Base-by-base conservation (phyloP, 2,329 filamentous ascomycete species). In the Botrytis sinoallii region DNA sequence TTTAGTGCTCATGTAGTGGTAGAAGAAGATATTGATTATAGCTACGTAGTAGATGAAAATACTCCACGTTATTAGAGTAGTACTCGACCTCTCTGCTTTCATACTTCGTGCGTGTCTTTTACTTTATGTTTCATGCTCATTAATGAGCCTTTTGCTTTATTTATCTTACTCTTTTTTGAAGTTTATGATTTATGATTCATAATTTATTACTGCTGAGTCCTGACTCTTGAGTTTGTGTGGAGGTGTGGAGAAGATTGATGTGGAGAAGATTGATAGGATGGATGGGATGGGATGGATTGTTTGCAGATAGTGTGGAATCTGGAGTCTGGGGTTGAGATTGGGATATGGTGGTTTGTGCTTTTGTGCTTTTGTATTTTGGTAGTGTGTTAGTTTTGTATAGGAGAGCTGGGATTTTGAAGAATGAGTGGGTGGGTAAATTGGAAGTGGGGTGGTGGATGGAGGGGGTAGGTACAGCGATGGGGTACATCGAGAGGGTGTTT, bases 211-310 rank as follows among this genome's bases (percentile, higher is more conserved):
- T 18, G 1, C n/a, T 3, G 52, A 9, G n/a, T 55, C 14, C 6
- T 55, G 14, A 29, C 3, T 16, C 52, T 0, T 3, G 5, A 52
- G 5, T 55, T 0, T 2, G 3, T 29, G 14, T 8, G n/a, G 52
- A 9, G 25, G 12, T 29, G 1, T 29, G n/a, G 14, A 55, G 1
- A 18, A 12, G 0, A 4, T 29, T 2, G 1, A 29, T 29, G 8
- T 32, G 32, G 32, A 32, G 32, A 32, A 32, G 2, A 32, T 32
- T 32, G 32, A 32, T n/a, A n/a, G 32, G 32, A 32, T 32, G 32
- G 32, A 18, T 29, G 48, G 25, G 12, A 55, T 29, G 3, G 10
- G 52, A 55, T 55, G 1, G 6, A 16, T 3, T 9, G 14, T 18
- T n/a, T 3, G 5, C 5, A 55, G 52, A 55, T n/a, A 14, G 6